A percentile compares a stretch with the other conserved stretches of the same genome.
Conservation (phyloP, 2,329 filamentous ascomycete species). For the Coniochaeta hoffmannii region DNA sequence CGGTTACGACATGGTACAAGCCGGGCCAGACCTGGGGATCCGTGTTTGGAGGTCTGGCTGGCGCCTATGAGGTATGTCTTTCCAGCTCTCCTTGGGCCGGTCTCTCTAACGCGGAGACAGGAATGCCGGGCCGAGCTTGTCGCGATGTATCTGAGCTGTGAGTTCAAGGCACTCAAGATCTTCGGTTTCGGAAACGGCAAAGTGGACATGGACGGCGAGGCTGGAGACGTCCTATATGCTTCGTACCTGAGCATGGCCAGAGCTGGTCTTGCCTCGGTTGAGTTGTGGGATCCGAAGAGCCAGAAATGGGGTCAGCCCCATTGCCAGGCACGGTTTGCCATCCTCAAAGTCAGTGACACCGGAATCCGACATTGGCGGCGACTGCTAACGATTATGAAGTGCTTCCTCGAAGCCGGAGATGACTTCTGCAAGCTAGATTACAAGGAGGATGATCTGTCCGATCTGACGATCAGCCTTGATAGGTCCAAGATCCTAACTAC, state of each 20-base stretch:
- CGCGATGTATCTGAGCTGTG: constrained; percentile 83
- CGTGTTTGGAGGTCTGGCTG: constrained; percentile 81
- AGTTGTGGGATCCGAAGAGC: constrained; percentile 90
- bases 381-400: constrained; percentile 28
- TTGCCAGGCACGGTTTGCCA: constrained; percentile 86
- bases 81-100: neutral
- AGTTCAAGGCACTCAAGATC: constrained; percentile 81
- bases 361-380: neutral
- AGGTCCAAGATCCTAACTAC: constrained; percentile 78
- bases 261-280: constrained; percentile 79
- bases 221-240: constrained; percentile 80
- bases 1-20: constrained; percentile 83
- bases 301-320: constrained; percentile 91
- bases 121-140: constrained; percentile 93
- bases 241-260: constrained; percentile 91
- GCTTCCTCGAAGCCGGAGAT: constrained; percentile 77
- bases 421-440: constrained; percentile 81
- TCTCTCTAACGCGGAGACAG: constrained; percentile 4
- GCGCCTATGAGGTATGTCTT: constrained; percentile 60
- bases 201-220: constrained; percentile 63
- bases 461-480: constrained; percentile 76
- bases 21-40: constrained; percentile 92
- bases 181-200: constrained; percentile 83
- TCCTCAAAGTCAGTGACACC: constrained; percentile 46
- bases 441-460: constrained; percentile 64